Base-by-base conservation (phyloP, 225 moss, liverwort and hornwort species). In the Antitrichia curtipendula region DNA sequence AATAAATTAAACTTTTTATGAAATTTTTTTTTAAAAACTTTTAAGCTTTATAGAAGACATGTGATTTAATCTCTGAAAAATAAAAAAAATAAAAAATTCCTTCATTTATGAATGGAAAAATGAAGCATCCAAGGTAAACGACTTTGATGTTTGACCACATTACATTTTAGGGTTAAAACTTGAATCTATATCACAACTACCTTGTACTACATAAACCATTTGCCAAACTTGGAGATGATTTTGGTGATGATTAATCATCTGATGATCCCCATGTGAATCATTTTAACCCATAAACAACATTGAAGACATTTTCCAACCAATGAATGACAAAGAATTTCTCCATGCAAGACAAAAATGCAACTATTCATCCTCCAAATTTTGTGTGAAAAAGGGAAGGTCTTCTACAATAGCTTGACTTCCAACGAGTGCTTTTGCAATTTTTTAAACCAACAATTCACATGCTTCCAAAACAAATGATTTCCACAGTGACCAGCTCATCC, bases 21-120 rank as follows among this genome's bases (percentile, higher is more conserved):
- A 70, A 16, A 28, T 3, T 0, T 3, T 0, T n/a, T n/a, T n/a
- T n/a, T n/a, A n/a, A n/a, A 3, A 28, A 16, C 16, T 19, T 20
- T 74, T 4, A 1, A 49, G 18, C 28, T 28, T 28, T 28, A 2
- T 28, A 45, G 28, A 24, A 69, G 24, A 28, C 28, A 10, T 72
- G 10, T 10, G 23, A 17, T 0, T 43, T 27, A 71, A 71, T 43
- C 5, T 27, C 0, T 43, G 9, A 70, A 25, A 41, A 24, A 22
- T 12, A 11, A 59, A 22, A n/a, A 6, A 72, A 71, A 27, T 5
- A 6, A 43, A 71, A 43, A 71, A 9, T 69, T 2, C 2, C 1
- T 28, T 45, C 1, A 19, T 73, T 73, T 19, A 1, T 31, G 0
- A 31, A 73, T 18, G 7, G 12, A 4, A 73, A 50, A 49, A 49